Evolutionary conservation across 306 rosid species (phyloP), one percentile per base, ranked within the genome.

Genomic region (Lablab purpureus): DNA sequence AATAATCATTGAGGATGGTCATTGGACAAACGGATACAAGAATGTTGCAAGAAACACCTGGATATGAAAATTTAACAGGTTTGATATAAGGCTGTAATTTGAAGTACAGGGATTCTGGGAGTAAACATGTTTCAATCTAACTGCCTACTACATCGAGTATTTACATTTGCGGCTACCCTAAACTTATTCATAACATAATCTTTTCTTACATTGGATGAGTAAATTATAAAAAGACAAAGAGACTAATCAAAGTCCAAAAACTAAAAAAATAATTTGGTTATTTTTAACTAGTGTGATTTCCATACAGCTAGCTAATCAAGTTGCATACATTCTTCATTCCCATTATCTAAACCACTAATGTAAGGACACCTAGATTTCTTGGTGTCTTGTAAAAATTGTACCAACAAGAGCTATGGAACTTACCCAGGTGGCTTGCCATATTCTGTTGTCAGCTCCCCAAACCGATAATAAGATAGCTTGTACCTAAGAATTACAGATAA

Each of bases 401-500:
- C 9, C 51, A 74, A 75, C 46, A 51, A 60, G 47, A 36, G 49
- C 18, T 40, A 22, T 2, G 34, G 68, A 76, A 86, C 96, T 87
- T 85, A 93, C 99, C 99, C 99, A 2, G 99, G 90, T 47, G 98
- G 99, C 81, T 88, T 96, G 55, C 99, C 99, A 90, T 96, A 93
- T 85, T 96, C 99, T 28, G 99, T 96, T 14, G 92, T 88, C 83
- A 96, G 84, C 91, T 96, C 99, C 74, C 99, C 99, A 79, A 96
- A 96, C 70, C 99, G 94, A 86, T 96, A 96, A 71, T 96, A 96
- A 27, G 87, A 93, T 77, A 93, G 88, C 85, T 96, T 96, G 87
- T 96, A 96, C 99, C 99, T 96, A 64, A 81, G 32, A 66, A 76
- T 50, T 70, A 85, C 52, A 84, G 60, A 66, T 9, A 18, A 68